These are phyloP conservation scores for Backusella mclennaniae DNA, from an alignment of 192 early-diverging fungal genomes.

Conservation along the genomic window DNA sequence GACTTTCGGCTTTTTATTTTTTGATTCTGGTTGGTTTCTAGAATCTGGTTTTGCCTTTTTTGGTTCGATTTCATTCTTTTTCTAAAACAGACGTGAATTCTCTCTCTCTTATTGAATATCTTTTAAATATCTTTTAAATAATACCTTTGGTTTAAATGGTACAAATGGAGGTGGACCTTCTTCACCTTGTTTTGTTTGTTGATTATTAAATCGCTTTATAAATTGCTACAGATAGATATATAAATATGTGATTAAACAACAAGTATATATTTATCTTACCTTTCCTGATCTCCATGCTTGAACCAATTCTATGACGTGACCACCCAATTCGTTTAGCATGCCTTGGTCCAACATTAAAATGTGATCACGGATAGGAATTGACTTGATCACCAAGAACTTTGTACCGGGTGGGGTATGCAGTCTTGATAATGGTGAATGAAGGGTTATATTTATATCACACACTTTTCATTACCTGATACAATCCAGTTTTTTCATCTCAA, in stretches of 20 bases:
- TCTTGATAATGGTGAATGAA: background rate
- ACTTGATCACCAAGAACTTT: conserved; percentile 23
- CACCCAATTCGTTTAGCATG: conserved; percentile 29
- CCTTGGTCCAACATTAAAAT: conserved; percentile 27
- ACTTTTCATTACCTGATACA: background rate
- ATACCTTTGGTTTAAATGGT: conserved; percentile 28
- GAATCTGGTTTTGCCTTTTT: background rate
- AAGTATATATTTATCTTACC: background rate
- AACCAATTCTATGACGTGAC: conserved; percentile 33
- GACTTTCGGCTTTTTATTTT: background rate
- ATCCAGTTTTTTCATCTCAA: conserved; percentile 34
- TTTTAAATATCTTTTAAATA: too few relatives aligned
- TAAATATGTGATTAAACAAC: background rate
- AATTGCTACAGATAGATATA: conserved; percentile 13
- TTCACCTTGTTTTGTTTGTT: conserved; percentile 8
- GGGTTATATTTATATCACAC: too few relatives aligned
- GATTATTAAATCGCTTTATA: conserved; percentile 9
- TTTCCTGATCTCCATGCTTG: conserved; percentile 37
- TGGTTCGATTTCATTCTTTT: background rate
- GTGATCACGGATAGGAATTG: conserved; percentile 30
- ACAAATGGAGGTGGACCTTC: conserved; percentile 34
- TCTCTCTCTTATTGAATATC: background rate
- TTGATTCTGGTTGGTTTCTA: background rate
- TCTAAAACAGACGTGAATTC: background rate
- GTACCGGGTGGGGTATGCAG: conserved; percentile 35